phyloP scores from a whole-genome alignment of 805 yeast species.

The Peterozyma toletana region DNA sequence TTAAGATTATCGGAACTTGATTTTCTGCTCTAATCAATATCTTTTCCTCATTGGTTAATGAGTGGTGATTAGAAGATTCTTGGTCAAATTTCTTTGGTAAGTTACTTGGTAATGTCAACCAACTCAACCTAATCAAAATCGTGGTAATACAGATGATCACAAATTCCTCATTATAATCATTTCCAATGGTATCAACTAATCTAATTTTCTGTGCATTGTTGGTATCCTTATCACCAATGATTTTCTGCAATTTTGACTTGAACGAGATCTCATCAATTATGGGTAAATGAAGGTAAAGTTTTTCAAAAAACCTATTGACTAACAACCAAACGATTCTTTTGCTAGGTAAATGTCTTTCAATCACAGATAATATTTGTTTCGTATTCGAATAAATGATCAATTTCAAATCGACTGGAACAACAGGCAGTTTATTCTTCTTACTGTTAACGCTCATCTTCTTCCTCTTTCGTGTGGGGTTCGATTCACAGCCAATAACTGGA shows the following conservation, averaged over 20 bases:
- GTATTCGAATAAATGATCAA: slow-evolving; percentile 31
- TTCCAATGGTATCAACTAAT: slow-evolving; percentile 19
- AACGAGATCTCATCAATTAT: slow-evolving; percentile 53
- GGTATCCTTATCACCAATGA: slow-evolving; percentile 35
- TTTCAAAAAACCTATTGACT: slow-evolving; percentile 50
- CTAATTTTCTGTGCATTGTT: slow-evolving; percentile 21
- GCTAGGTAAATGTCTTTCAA: slow-evolving; percentile 44
- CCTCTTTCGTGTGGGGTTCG: slow-evolving; percentile 4
- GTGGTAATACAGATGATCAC: slow-evolving; percentile 44
- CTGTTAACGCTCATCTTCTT: slow-evolving; percentile 9
- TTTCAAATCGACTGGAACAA: slow-evolving; percentile 24
- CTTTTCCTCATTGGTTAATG: slow-evolving; percentile 21
- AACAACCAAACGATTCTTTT: slow-evolving; percentile 48
- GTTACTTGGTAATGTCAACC: slow-evolving; percentile 45
- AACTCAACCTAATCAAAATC: slow-evolving; percentile 44
- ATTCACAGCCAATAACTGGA: slow-evolving; percentile 14
- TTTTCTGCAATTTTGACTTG: slow-evolving; percentile 30
- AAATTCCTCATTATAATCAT: slow-evolving; percentile 33
- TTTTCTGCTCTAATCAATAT: slow-evolving; percentile 31
- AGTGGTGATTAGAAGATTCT: slow-evolving; percentile 13
- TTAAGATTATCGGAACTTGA: slow-evolving; percentile 29
- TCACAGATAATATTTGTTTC: slow-evolving; percentile 28
- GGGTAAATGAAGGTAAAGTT: slow-evolving; percentile 60
- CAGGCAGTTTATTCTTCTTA: slow-evolving; percentile 9
- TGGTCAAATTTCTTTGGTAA: slow-evolving; percentile 19